Conservation (phyloP, 192 early-diverging fungal genomes). For the Linnemannia exigua region DNA sequence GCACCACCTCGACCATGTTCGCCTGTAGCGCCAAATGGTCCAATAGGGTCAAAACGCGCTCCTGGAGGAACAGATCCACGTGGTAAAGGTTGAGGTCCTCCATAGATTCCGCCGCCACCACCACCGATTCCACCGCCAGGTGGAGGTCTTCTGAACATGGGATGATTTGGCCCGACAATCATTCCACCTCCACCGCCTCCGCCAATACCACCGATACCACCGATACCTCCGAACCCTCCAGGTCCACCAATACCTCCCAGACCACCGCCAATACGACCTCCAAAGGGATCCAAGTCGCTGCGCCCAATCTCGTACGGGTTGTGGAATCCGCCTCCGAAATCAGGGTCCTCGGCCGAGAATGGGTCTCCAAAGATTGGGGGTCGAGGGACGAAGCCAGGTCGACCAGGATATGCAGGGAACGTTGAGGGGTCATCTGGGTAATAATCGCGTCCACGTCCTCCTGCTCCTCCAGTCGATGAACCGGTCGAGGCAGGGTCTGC, state of each 20-base stretch:
- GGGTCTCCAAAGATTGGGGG: conserved; percentile 66
- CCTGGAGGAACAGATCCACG: conserved; percentile 85
- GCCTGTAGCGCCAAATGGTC: conserved; percentile 77
- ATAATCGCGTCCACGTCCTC: conserved; percentile 29
- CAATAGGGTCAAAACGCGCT: conserved; percentile 94
- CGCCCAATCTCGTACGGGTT: conserved; percentile 77
- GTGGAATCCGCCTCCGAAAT: conserved; percentile 9
- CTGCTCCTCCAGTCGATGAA: not conserved
- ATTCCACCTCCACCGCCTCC: conserved; percentile 79
- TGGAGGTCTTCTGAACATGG: conserved; percentile 79
- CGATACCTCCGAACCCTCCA: conserved; percentile 55
- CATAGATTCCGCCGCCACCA: conserved; percentile 62
- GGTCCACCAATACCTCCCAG: conserved; percentile 26
- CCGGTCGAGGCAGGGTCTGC: not conserved
- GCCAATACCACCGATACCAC: conserved; percentile 49
- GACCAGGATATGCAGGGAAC: conserved; percentile 42
- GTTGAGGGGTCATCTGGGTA: conserved; percentile 54
- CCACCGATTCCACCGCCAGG: conserved; percentile 56
- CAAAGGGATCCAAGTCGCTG: conserved; percentile 81
- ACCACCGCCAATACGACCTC: conserved; percentile 19
- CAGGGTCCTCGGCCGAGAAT: conserved; percentile 60
- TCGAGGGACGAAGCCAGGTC: conserved; percentile 41
- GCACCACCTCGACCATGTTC: conserved; percentile 39
- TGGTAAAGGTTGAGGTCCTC: conserved; percentile 74
- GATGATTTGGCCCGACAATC: conserved; percentile 90